A percentile compares a stretch with the other conserved stretches of the same genome.
phyloP scores from a whole-genome alignment of 192 early-diverging fungal species.

The Pilaira anomala region DNA sequence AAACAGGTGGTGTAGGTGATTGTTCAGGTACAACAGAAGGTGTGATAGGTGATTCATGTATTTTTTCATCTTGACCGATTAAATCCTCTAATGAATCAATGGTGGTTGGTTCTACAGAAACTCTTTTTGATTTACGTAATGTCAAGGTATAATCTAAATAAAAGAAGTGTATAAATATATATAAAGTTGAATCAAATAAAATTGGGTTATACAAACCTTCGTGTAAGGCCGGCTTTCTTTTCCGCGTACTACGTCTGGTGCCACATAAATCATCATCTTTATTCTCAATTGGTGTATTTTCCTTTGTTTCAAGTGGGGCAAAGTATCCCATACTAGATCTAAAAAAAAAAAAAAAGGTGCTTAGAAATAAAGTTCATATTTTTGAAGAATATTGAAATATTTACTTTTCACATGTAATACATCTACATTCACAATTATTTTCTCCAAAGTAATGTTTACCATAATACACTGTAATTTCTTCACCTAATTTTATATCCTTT shows the following conservation, averaged over 20 bases:
- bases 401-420: conserved; percentile 56
- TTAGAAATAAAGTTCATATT: not conserved
- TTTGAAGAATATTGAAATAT: conserved; percentile 6
- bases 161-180: not conserved
- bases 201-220: conserved; percentile 11
- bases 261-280: conserved; percentile 3
- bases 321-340: conserved; percentile 14
- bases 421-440: conserved; percentile 57
- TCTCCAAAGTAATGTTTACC: conserved; percentile 61
- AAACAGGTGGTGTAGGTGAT: not conserved
- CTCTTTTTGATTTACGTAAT: conserved; percentile 2
- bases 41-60: no score
- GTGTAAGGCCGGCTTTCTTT: conserved; percentile 17
- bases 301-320: conserved; percentile 15
- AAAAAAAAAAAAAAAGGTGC: conserved; percentile 2
- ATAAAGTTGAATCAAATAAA: no score
- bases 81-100: conserved; percentile 11
- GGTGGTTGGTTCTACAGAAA: not conserved
- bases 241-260: conserved; percentile 21
- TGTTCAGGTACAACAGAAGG: no score
- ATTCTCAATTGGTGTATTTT: conserved; percentile 5
- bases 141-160: conserved; percentile 4
- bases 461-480: conserved; percentile 62
- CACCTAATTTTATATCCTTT: conserved; percentile 46
- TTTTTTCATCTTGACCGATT: not conserved